A percentile compares a stretch with the other conserved stretches of the same genome.
phyloP scores from a whole-genome alignment of 2,329 filamentous ascomycete genomes.

The Aspergillus thermomutatus region DNA sequence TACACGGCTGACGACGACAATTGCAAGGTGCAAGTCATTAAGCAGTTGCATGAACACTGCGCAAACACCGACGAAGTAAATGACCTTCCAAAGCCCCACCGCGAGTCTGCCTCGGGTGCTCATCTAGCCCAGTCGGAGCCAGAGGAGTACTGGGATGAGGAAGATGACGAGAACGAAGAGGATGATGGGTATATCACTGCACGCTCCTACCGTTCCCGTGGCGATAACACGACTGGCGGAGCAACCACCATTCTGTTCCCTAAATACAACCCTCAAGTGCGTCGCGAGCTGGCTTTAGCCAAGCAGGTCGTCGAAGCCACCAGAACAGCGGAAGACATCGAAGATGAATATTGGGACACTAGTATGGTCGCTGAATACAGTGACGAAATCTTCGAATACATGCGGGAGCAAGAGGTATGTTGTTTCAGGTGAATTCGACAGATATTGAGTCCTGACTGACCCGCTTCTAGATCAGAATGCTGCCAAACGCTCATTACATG shows the following conservation, averaged over 20 bases:
- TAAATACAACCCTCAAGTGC: conserved; percentile 63
- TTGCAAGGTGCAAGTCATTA: conserved; percentile 20
- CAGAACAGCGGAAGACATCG: conserved; percentile 68
- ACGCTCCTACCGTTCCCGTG: conserved; percentile 71
- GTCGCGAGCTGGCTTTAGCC: conserved; percentile 69
- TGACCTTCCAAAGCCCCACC: conserved; percentile 8
- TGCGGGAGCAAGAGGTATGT: conserved; percentile 80
- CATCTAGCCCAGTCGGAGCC: conserved; percentile 43
- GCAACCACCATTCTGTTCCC: conserved; percentile 69
- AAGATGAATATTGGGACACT: conserved; percentile 88
- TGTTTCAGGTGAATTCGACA: neutral
- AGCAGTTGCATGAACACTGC: conserved; percentile 7
- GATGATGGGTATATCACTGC: conserved; percentile 72
- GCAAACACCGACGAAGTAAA: conserved; percentile 2
- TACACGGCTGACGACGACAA: conserved; percentile 24
- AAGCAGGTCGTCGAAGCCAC: conserved; percentile 64
- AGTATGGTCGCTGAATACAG: conserved; percentile 98
- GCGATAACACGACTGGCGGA: conserved; percentile 68
- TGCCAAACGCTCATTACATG: conserved; percentile 94
- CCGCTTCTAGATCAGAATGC: conserved; percentile 63
- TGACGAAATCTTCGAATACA: conserved; percentile 92
- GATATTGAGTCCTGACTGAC: conserved; percentile 17
- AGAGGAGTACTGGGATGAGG: conserved; percentile 74
- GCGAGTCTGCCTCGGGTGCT: conserved; percentile 18
- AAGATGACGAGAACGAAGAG: conserved; percentile 72